phyloP scores from a whole-genome alignment of 2,329 filamentous ascomycete genomes.

The Eurotiales sp. region DNA sequence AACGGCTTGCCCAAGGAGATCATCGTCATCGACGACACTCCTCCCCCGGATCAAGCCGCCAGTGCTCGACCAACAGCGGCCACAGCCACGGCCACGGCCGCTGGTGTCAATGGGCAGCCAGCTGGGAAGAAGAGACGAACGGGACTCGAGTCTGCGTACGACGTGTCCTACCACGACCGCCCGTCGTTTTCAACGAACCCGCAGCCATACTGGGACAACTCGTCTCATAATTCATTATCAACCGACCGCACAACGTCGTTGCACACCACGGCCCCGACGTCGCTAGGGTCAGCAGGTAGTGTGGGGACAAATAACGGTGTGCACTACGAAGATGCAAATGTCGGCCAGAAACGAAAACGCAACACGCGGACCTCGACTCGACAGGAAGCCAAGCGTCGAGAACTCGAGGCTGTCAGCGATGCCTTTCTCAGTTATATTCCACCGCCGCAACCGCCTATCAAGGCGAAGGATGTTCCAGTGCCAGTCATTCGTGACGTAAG shows the following conservation, averaged over 20 bases:
- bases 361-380: constrained; percentile 73
- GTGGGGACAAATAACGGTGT: constrained; percentile 49
- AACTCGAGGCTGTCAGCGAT: constrained; percentile 67
- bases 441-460: constrained; percentile 82
- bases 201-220: constrained; percentile 63
- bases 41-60: constrained; percentile 41
- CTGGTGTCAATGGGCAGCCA: constrained; percentile 34
- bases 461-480: constrained; percentile 73
- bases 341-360: constrained; percentile 88
- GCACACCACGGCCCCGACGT: constrained; percentile 86
- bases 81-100: constrained; percentile 25
- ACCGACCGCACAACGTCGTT: constrained; percentile 80
- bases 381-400: constrained; percentile 75
- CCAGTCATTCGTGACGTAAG: constrained; percentile 58
- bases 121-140: constrained; percentile 71
- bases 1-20: constrained; percentile 81
- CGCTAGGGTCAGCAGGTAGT: constrained; percentile 64
- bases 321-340: constrained; percentile 64
- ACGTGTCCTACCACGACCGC: constrained; percentile 68
- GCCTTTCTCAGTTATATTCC: constrained; percentile 77
- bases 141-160: constrained; percentile 57
- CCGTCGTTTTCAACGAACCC: constrained; percentile 70
- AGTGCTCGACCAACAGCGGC: constrained; percentile 24
- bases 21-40: constrained; percentile 73
- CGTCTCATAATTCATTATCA: constrained; percentile 68